These are phyloP conservation scores for Pseudogymnoascus sp. DNA, from an alignment of 2,329 filamentous ascomycete genomes.

Conservation along the genomic window DNA sequence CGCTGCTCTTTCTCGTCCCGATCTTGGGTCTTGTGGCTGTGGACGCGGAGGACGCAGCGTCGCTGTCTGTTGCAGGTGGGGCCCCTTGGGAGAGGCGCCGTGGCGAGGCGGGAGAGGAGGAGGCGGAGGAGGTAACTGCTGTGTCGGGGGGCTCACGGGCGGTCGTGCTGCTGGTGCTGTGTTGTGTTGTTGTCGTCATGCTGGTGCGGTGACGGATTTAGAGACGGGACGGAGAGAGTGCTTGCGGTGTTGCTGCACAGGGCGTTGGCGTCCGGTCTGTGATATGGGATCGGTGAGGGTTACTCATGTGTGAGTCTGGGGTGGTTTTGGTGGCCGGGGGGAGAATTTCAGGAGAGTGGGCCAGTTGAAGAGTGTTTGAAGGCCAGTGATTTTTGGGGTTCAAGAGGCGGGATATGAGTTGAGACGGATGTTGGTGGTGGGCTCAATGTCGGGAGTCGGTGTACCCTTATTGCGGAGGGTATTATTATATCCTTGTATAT, in stretches of 20 bases:
- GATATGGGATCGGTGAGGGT: constrained; percentile 8
- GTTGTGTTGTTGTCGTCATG: constrained; percentile 8
- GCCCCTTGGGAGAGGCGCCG: constrained; percentile 5
- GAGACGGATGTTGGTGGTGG: background rate
- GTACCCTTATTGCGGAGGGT: background rate
- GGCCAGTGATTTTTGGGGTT: background rate
- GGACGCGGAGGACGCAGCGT: constrained; percentile 6
- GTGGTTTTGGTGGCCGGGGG: background rate
- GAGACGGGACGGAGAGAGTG: constrained; percentile 3
- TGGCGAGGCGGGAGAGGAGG: background rate
- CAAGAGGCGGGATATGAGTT: background rate
- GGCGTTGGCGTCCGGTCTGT: constrained; percentile 2
- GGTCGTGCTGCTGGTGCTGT: constrained; percentile 7
- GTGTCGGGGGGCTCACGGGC: constrained; percentile 5
- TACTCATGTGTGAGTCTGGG: constrained; percentile 8
- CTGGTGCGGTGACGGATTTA: constrained; percentile 8
- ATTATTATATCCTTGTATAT: background rate
- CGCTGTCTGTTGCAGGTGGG: constrained; percentile 2
- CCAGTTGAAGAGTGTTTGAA: background rate
- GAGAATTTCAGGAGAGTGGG: background rate
- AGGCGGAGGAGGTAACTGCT: background rate
- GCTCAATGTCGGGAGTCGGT: background rate
- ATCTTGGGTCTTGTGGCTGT: constrained; percentile 43
- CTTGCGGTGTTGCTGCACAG: background rate
- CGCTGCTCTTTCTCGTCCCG: constrained; percentile 67